A percentile compares a stretch with the other conserved stretches of the same genome.
Evolutionary conservation across 176 grass and related monocot species (phyloP).

Genomic region (Rhynchospora tenuis): DNA sequence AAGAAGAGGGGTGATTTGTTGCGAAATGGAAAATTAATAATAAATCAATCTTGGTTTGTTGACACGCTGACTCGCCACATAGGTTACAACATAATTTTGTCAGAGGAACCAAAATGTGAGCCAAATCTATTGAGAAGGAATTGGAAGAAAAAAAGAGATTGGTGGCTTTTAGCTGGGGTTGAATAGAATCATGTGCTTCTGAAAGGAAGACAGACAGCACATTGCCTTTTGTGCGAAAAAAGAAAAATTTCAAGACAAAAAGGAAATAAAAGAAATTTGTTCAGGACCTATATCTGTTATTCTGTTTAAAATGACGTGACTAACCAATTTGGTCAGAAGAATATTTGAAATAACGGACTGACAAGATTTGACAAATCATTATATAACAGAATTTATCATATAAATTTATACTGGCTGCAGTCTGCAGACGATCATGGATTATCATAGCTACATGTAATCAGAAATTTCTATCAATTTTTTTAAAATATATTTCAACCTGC

Average conservation of each 20-base stretch:
- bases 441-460: too few species aligned
- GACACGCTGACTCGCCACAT: not conserved
- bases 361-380: not conserved
- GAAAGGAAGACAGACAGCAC: conserved; percentile 56
- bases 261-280: not conserved
- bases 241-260: not conserved
- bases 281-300: too few species aligned
- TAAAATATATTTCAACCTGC: too few species aligned
- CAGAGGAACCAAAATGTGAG: not conserved
- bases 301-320: too few species aligned
- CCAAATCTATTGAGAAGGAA: conserved; percentile 2
- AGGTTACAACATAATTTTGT: not conserved
- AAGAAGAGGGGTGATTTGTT: too few species aligned
- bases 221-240: not conserved
- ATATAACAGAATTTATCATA: not conserved
- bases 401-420: too few species aligned
- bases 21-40: too few species aligned
- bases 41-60: too few species aligned
- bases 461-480: too few species aligned
- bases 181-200: conserved; percentile 52
- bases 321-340: too few species aligned
- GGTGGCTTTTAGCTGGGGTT: conserved; percentile 9
- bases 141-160: not conserved
- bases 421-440: too few species aligned
- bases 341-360: not conserved